Base-by-base conservation (phyloP, 2,329 filamentous ascomycete genomes). In the Nothopassalora personata region DNA sequence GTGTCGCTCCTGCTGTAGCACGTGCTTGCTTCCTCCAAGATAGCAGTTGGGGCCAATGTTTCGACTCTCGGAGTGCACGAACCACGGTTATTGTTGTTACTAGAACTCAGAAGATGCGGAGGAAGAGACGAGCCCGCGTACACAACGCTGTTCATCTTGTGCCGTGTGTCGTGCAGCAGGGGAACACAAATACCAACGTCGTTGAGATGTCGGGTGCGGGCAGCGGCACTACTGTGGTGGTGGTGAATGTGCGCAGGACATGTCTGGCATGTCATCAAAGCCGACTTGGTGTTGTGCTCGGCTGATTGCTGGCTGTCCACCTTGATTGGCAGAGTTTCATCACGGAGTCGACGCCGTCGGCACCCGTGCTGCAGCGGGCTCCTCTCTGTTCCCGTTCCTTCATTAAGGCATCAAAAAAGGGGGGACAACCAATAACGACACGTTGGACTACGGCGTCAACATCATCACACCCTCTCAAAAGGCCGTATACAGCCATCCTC, bases 141-240 rank as follows among this genome's bases (percentile, higher is more conserved):
- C 73, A 83, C 76, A 73, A 86, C 75, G 73, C 79, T 84, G 77
- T 84, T 86, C 83, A 86, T 86, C 27, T 51, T 51, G n/a, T 23
- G 33, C 9, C 6, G 39, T 36, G 56, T 48, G 46, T 28, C 18
- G 19, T 27, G 30, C 54, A 46, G 31, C 30, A n/a, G 46, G 31
- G 36, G n/a, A 39, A 50, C 36, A 11, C 18, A 28, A 27, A 11
- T 34, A 28, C 31, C 46, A 39, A 50, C 49, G 13, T 18, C 39
- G 39, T 18, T n/a, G 39, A 5, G 19, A 11, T 10, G 1, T 28
- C 19, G 46, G 28, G 18, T 9, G 11, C 1, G 46, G 9, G 19
- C 28, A 19, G 18, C 28, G 46, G 18, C 50, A 46, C 53, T 52
- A n/a, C n/a, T n/a, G n/a, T n/a, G n/a, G 43, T 5, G 23, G 45